Evolutionary conservation across 2,329 filamentous ascomycete species (phyloP).

Genomic region (Arthroderma sp.): DNA sequence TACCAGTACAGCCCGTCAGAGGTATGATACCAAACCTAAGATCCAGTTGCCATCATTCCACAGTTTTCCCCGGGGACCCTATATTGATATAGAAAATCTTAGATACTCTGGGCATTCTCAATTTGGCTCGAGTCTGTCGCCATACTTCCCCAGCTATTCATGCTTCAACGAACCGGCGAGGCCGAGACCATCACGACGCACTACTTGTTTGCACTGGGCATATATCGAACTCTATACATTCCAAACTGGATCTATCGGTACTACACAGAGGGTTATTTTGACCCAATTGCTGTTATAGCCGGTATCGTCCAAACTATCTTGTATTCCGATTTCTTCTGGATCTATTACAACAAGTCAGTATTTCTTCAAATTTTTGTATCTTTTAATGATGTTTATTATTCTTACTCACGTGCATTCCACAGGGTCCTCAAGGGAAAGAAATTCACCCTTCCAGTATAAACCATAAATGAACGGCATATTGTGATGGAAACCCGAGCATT

Average conservation of each 20-base stretch:
- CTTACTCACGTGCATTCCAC: conserved; percentile 1
- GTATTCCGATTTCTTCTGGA: conserved; percentile 99
- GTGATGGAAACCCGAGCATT: no score
- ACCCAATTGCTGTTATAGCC: conserved; percentile 77
- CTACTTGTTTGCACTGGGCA: conserved; percentile 85
- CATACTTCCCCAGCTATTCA: conserved; percentile 93
- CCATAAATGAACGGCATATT: not conserved
- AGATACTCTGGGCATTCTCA: conserved; percentile 94
- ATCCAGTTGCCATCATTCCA: not conserved
- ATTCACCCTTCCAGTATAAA: conserved; percentile 70
- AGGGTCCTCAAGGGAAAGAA: conserved; percentile 72
- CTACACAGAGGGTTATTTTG: conserved; percentile 63
- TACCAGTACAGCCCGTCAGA: conserved; percentile 68
- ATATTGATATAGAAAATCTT: conserved; percentile 10
- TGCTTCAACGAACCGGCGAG: conserved; percentile 94
- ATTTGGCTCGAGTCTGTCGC: conserved; percentile 97
- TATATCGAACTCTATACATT: conserved; percentile 89
- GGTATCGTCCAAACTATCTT: conserved; percentile 86
- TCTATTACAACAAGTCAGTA: conserved; percentile 87
- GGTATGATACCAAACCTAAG: conserved; percentile 24
- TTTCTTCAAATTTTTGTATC: not conserved
- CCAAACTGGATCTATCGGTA: conserved; percentile 97
- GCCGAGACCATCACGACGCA: conserved; percentile 99
- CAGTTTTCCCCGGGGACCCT: not conserved
- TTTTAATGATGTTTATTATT: not conserved